Conservation (phyloP, 805 yeast genomes). For the Kuraishia cidri region DNA sequence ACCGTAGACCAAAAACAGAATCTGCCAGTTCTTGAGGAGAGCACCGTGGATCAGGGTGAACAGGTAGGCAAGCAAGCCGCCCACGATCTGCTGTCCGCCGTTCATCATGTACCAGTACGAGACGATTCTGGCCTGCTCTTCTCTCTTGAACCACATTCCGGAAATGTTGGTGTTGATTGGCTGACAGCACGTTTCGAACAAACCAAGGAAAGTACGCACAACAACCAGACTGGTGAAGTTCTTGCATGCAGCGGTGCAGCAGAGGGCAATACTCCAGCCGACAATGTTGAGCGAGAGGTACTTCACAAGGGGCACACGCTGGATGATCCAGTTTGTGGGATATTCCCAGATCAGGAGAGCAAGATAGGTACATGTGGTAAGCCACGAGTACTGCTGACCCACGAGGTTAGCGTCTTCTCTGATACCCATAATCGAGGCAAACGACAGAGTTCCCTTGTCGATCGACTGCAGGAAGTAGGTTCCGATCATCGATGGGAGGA, state of each 20-base stretch:
- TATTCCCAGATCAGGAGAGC: slow-evolving; percentile 55
- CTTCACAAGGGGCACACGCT: slow-evolving; percentile 24
- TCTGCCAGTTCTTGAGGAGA: slow-evolving; percentile 18
- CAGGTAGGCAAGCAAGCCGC: slow-evolving; percentile 44
- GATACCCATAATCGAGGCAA: slow-evolving; percentile 36
- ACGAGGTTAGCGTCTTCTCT: slow-evolving; percentile 26
- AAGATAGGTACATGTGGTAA: slow-evolving; percentile 49
- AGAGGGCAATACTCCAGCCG: slow-evolving; percentile 38
- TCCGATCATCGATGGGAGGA: slow-evolving; percentile 38
- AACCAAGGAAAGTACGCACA: slow-evolving; percentile 41
- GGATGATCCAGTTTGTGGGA: slow-evolving; percentile 30
- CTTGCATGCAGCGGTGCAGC: slow-evolving; percentile 34
- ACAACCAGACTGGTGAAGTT: slow-evolving; percentile 37
- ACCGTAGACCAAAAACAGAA: slow-evolving; percentile 23
- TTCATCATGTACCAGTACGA: slow-evolving; percentile 1
- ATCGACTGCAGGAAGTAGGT: slow-evolving; percentile 47
- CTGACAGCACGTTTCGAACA: slow-evolving; percentile 22
- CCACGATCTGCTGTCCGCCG: slow-evolving; percentile 49
- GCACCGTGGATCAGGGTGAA: slow-evolving; percentile 34
- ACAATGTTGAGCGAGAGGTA: slow-evolving; percentile 25
- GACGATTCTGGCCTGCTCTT: slow-evolving; percentile 1
- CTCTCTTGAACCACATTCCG: slow-evolving; percentile 3
- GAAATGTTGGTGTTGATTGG: slow-evolving; percentile 21
- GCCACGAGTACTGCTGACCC: slow-evolving; percentile 42
- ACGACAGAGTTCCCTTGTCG: slow-evolving; percentile 32